Base-by-base conservation (phyloP, 1,139 yeast species). In the Yamadazyma mexicana region DNA sequence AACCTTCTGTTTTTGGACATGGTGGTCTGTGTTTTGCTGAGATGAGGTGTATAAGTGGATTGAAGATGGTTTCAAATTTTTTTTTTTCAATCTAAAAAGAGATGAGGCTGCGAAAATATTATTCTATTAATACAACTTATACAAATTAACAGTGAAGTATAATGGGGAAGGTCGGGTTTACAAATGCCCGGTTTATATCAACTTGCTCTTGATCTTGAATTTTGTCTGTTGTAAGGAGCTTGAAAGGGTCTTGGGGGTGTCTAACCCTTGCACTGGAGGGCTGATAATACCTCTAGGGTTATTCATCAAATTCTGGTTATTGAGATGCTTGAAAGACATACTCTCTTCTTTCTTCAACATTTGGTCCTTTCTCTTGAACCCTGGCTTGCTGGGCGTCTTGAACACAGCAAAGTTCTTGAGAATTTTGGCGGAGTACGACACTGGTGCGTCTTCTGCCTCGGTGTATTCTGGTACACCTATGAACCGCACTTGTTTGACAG, bases 361-460 rank as follows among this genome's bases (percentile, higher is more conserved):
- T 40, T 66, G 72, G 39, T 76, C 80, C 48, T 72, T 68, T 51
- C 62, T 62, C 46, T 55, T 64, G 44, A 61, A 58, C 4, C 59
- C 56, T n/a, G 61, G 58, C 4, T 45, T 46, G 1, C 46, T 38
- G 4, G 70, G 68, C 5, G 58, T 45, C 41, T 62, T 61, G 47
- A 69, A 67, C 14, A 62, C 62, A 0, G 75, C 74, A 55, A 72
- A 72, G 44, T 70, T 72, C 61, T 71, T 66, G 39, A 77, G 56
- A 31, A 77, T 75, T 35, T 68, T 65, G 45, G 66, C 66, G 29
- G 77, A 60, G 44, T 72, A 74, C 36, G 64, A 66, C 3, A 78
- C 62, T 1, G 82, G 83, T 0, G 77, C 78, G 58, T 78, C 83
- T 51, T 78, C 83, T 8, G 71, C 77, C 31, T 69, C 78, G 1